A percentile compares a stretch with the other conserved stretches of the same genome.
Conservation (phyloP, 2,329 filamentous ascomycete species). For the Penicillium decumbens region DNA sequence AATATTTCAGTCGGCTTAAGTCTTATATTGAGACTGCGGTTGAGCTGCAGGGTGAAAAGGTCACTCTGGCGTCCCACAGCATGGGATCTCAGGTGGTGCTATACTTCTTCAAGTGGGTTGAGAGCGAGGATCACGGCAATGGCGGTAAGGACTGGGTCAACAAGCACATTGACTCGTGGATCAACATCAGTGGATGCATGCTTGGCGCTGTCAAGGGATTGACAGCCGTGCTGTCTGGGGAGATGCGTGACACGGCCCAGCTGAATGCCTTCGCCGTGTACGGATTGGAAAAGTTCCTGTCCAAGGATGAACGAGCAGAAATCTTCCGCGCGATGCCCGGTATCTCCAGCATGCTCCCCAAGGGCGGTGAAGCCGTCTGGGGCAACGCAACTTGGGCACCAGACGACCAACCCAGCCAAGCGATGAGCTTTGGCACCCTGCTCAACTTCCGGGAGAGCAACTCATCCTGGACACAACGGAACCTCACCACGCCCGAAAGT, state of each 20-base stretch:
- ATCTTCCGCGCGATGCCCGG: constrained; percentile 97
- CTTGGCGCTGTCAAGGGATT: constrained; percentile 88
- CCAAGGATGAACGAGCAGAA: constrained; percentile 82
- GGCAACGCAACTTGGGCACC: constrained; percentile 82
- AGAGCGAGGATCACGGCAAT: constrained; percentile 68
- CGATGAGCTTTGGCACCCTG: constrained; percentile 70
- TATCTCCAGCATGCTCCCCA: constrained; percentile 91
- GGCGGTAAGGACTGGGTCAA: constrained; percentile 90
- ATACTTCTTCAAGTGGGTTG: constrained; percentile 75
- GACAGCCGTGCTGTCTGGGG: constrained; percentile 84
- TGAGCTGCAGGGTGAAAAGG: constrained; percentile 69
- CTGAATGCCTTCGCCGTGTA: constrained; percentile 96
- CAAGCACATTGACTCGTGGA: constrained; percentile 84
- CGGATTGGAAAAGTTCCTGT: constrained; percentile 91
- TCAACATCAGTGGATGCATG: constrained; percentile 98
- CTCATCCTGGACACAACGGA: constrained; percentile 60
- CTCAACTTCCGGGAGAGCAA: constrained; percentile 71
- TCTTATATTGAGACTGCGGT: constrained; percentile 81
- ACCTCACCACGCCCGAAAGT: constrained; percentile 75
- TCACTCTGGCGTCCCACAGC: constrained; percentile 83
- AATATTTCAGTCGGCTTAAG: constrained; percentile 90
- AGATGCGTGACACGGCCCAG: constrained; percentile 98
- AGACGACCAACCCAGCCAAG: constrained; percentile 72
- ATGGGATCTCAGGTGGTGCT: constrained; percentile 97
- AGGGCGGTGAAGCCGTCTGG: constrained; percentile 93